These are phyloP conservation scores for Zygosaccharomyces pseudorouxii DNA, from an alignment of 805 yeast species.

Conservation along the genomic window DNA sequence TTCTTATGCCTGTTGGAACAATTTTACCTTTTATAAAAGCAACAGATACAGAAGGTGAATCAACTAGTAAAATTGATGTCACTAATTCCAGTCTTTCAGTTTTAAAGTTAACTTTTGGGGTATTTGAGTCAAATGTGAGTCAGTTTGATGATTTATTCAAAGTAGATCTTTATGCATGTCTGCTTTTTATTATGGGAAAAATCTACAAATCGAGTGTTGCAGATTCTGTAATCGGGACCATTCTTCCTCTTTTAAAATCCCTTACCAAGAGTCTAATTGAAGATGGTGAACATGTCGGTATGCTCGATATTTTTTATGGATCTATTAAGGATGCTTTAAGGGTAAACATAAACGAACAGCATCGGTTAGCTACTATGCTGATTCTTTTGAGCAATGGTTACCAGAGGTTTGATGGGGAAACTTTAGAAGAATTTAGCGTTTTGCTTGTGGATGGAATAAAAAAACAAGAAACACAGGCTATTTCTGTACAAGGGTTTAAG, in stretches of 20 bases:
- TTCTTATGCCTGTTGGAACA: conserved; percentile 56
- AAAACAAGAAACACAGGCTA: conserved; percentile 35
- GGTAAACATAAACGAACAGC: conserved; percentile 27
- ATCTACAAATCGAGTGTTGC: conserved; percentile 44
- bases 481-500: conserved; percentile 59
- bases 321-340: conserved; percentile 30
- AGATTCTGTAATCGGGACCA: conserved; percentile 45
- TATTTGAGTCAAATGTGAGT: conserved; percentile 57
- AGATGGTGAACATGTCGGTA: conserved; percentile 25
- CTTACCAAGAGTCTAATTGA: conserved; percentile 35
- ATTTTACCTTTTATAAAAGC: conserved; percentile 56
- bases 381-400: conserved; percentile 39
- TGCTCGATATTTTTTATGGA: conserved; percentile 38
- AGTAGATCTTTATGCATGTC: conserved; percentile 65
- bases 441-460: conserved; percentile 37
- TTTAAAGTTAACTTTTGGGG: conserved; percentile 46
- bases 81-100: conserved; percentile 37
- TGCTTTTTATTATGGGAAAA: conserved; percentile 57
- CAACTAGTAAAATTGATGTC: neutral
- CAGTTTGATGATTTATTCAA: conserved; percentile 65
- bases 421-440: conserved; percentile 36
- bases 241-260: conserved; percentile 49
- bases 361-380: conserved; percentile 41
- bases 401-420: conserved; percentile 34
- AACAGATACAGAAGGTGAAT: conserved; percentile 27